A percentile compares a stretch with the other conserved stretches of the same genome.
These are phyloP conservation scores for Carallia brachiata DNA, from an alignment of 345 rosid genomes.

Conservation along the genomic window DNA sequence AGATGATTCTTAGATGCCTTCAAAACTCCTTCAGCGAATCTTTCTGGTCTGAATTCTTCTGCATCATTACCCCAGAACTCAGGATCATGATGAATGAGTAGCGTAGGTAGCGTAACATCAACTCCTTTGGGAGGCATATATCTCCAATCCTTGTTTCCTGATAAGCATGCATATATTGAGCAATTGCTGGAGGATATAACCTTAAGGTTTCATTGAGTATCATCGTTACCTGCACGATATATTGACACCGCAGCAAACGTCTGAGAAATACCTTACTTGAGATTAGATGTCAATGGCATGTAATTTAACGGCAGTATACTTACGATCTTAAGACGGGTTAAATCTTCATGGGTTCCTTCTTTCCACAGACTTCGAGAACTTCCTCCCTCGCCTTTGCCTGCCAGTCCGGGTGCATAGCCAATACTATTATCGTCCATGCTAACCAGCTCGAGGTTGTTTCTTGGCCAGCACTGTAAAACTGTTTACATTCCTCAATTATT, in stretches of 20 bases:
- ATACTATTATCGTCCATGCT: slow-evolving; percentile 47
- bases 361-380: slow-evolving; percentile 37
- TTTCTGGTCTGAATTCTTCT: slow-evolving; percentile 42
- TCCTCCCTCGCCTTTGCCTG: slow-evolving; percentile 55
- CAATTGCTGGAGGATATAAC: slow-evolving; percentile 47
- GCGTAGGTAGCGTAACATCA: slow-evolving; percentile 32
- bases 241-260: not conserved
- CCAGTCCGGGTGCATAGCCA: slow-evolving; percentile 56
- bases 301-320: slow-evolving; percentile 13
- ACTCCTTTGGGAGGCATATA: slow-evolving; percentile 35
- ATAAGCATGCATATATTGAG: slow-evolving; percentile 22
- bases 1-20: slow-evolving; percentile 36
- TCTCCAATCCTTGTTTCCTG: slow-evolving; percentile 34
- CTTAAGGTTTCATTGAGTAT: slow-evolving; percentile 44
- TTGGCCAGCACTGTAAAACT: slow-evolving; percentile 55
- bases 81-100: slow-evolving; percentile 43
- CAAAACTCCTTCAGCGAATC: slow-evolving; percentile 41
- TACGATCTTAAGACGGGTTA: slow-evolving; percentile 37
- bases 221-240: slow-evolving; percentile 36
- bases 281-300: not conserved
- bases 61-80: slow-evolving; percentile 43
- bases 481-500: slow-evolving; percentile 55
- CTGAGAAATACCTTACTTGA: not conserved
- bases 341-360: slow-evolving; percentile 24
- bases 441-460: slow-evolving; percentile 52